These are phyloP conservation scores for Quercus alba DNA, from an alignment of 306 rosid genomes.

Conservation along the genomic window DNA sequence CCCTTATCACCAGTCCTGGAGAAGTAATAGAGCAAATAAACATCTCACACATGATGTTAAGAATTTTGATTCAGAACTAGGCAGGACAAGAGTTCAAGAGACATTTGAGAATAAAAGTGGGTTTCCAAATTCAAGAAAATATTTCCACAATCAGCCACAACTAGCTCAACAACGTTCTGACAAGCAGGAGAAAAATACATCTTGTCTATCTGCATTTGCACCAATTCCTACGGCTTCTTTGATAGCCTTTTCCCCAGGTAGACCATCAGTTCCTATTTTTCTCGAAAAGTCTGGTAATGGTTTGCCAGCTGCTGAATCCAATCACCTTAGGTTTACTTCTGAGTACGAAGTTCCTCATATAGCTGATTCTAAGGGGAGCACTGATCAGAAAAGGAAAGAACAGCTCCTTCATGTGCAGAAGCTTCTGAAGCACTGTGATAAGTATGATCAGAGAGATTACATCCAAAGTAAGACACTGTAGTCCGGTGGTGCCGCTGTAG, in stretches of 20 bases:
- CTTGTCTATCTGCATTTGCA: conserved; percentile 21
- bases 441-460: conserved; percentile 29
- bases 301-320: conserved; percentile 8
- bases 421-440: conserved; percentile 27
- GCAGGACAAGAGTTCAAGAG: conserved; percentile 20
- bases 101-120: background rate
- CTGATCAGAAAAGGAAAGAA: conserved; percentile 24
- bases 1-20: conserved; percentile 18
- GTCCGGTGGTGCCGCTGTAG: background rate
- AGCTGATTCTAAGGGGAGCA: conserved; percentile 11
- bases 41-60: background rate
- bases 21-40: conserved; percentile 22
- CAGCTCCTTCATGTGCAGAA: conserved; percentile 28
- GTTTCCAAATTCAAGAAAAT: conserved; percentile 1
- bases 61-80: conserved; percentile 16
- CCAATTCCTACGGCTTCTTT: conserved; percentile 17
- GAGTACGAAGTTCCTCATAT: conserved; percentile 7
- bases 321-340: conserved; percentile 6
- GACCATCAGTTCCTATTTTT: conserved; percentile 23
- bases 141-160: background rate
- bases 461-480: conserved; percentile 19
- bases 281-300: conserved; percentile 12
- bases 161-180: conserved; percentile 11
- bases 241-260: conserved; percentile 24
- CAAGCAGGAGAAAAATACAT: conserved; percentile 14